Evolutionary conservation across 441 rosid species (phyloP), one percentile per base, ranked within the genome.

Genomic region (Euphorbia schlechtendalii): DNA sequence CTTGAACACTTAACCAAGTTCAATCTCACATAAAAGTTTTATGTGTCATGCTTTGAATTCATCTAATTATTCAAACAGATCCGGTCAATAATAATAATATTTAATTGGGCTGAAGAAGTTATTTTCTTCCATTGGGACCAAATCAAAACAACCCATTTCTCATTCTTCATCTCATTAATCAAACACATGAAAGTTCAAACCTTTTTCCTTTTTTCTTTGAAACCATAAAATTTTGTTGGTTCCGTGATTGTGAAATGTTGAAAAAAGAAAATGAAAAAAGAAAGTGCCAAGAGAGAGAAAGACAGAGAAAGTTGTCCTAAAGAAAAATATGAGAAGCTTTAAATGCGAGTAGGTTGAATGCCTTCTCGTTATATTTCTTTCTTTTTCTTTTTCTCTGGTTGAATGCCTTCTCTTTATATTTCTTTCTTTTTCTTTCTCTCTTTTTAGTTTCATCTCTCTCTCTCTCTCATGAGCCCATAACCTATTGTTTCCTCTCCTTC

Each of bases 301-400:
- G 68, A 69, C 56, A 71, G 63, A 58, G 74, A 61, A 32, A 60
- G 56, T 24, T 28, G 28, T 57, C 56, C 32, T 59, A 36, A 51
- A 62, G 68, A 61, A 60, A 60, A 27, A 24, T 43, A 45, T 34
- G 15, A n/a, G 43, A 43, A 64, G 85, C 89, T 79, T 83, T 90
- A 75, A 88, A 81, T 88, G 86, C 79, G 83, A 82, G 78, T 74
- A 76, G 74, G 86, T 74, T 38, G 60, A 65, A n/a, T n/a, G n/a
- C n/a, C n/a, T n/a, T n/a, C n/a, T n/a, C n/a, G n/a, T n/a, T n/a
- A n/a, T n/a, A n/a, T n/a, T n/a, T n/a, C n/a, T n/a, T n/a, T n/a
- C n/a, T n/a, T n/a, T n/a, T n/a, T n/a, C n/a, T n/a, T n/a, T n/a
- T n/a, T n/a, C n/a, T n/a, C n/a, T n/a, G n/a, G n/a, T n/a, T n/a